Evolutionary conservation across 2,329 filamentous ascomycete species (phyloP), one percentile per base, ranked within the genome.

Genomic region (Alternaria arbusti): DNA sequence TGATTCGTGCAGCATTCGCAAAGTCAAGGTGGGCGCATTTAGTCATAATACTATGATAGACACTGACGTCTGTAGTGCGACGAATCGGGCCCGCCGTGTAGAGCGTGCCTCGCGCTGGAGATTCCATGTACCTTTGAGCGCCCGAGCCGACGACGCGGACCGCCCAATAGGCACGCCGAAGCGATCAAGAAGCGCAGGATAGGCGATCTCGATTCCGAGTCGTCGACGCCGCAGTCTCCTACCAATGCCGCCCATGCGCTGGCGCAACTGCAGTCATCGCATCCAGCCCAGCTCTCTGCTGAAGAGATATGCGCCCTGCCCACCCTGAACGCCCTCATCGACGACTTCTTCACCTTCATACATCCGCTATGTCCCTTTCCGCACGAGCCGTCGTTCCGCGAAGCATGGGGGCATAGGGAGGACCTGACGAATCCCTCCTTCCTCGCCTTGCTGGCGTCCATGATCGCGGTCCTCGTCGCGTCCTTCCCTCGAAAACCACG

Each of bases 261-360:
- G 22, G 83, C 84, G 28, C 81, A 84, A 51, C 81, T 86, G 44
- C 80, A 83, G 30, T 81, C 82, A 15, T 81, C 82, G 63, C 79
- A 82, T 6, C 80, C 84, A 17, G 73, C 74, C 20, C 79, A 82
- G 45, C 77, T 86, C 10, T 87, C 86, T 4, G 85, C 89, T 51
- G 91, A 94, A 74, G 84, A 87, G 2, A 93, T 94, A 65, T 91
- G 90, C 44, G 89, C 91, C 0, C 84, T 90, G 78, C 86, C 87
- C 8, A 88, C 90, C 11, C 82, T 94, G 56, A 86, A 90, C 71
- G 84, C 90, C 3, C 84, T 94, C 15, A 87, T 94, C 61, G 90
- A 94, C 76, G 91, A 94, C 81, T 94, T 92, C 84, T 94, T 94
- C 80, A 93, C 90, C 17, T 93, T 93, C 76, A 90, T 94, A 57